Percentiles rank a stretch among this genome's conserved stretches.
phyloP scores from a whole-genome alignment of 441 rosid species.

The Geranium incanum region DNA sequence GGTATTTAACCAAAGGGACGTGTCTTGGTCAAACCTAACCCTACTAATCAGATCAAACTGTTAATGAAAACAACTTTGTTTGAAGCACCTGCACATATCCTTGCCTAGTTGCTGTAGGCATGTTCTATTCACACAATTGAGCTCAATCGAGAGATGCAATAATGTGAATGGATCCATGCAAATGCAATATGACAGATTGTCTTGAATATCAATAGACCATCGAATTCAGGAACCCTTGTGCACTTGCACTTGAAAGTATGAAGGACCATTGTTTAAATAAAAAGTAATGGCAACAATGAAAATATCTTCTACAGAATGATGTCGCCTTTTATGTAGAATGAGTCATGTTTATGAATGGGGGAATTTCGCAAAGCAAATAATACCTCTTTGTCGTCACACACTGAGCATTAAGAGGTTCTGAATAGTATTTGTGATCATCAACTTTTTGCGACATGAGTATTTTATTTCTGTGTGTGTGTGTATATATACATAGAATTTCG shows the following conservation, averaged over 20 bases:
- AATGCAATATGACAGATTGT: constrained; percentile 12
- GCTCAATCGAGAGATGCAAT: constrained; percentile 73
- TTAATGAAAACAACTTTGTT: too few species aligned
- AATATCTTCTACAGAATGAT: neutral
- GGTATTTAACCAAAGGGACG: neutral
- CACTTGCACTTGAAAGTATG: neutral
- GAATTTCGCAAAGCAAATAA: neutral
- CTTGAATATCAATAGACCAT: neutral
- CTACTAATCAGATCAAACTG: too few species aligned
- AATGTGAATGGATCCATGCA: constrained; percentile 54
- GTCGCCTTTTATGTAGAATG: neutral
- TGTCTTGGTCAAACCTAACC: too few species aligned
- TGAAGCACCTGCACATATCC: constrained; percentile 51
- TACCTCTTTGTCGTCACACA: neutral
- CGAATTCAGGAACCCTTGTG: neutral
- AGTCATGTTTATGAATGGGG: neutral
- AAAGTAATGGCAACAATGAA: neutral
- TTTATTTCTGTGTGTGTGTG: neutral
- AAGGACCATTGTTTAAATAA: neutral
- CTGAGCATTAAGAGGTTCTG: neutral
- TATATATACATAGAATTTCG: neutral
- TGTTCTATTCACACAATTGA: constrained; percentile 68
- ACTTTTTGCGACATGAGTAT: neutral
- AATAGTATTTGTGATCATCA: neutral
- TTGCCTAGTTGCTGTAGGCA: constrained; percentile 92